Conservation (phyloP, 192 early-diverging fungal genomes). For the Linnemannia schmuckeri region DNA sequence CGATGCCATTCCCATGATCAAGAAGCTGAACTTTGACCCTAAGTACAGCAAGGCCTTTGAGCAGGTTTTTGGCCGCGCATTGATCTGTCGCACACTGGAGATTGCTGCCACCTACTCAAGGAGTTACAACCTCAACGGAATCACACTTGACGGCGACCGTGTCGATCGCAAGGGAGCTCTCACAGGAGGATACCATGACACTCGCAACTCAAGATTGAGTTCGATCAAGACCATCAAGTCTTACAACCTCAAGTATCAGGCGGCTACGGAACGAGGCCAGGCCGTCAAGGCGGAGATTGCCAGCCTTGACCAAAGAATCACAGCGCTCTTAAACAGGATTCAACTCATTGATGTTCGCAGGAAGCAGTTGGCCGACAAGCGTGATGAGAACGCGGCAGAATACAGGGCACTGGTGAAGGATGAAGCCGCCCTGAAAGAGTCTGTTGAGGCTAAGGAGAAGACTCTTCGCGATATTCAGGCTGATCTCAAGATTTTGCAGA, state of each 20-base stretch:
- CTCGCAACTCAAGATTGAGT: conserved; percentile 79
- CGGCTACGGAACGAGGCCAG: conserved; percentile 55
- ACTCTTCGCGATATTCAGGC: conserved; percentile 60
- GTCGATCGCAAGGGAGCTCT: conserved; percentile 94
- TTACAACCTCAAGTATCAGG: conserved; percentile 58
- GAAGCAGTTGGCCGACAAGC: conserved; percentile 66
- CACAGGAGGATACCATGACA: conserved; percentile 90
- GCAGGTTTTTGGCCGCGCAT: conserved; percentile 92
- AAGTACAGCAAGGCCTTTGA: conserved; percentile 82
- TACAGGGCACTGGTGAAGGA: conserved; percentile 74
- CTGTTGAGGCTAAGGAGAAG: conserved; percentile 66
- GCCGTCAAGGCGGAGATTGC: conserved; percentile 68
- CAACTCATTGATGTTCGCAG: conserved; percentile 67
- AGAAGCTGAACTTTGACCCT: conserved; percentile 80
- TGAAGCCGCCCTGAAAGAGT: conserved; percentile 68
- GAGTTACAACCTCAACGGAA: conserved; percentile 80
- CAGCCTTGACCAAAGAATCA: conserved; percentile 73
- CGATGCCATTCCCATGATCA: conserved; percentile 88
- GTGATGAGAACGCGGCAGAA: conserved; percentile 67
- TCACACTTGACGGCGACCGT: conserved; percentile 94
- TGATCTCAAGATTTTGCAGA: conserved; percentile 63
- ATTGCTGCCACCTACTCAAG: conserved; percentile 85
- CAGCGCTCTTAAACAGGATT: conserved; percentile 67
- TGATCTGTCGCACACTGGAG: conserved; percentile 89
- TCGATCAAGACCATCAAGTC: conserved; percentile 74